These are phyloP conservation scores for Cornus controversa DNA, from an alignment of 148 eudicot genomes.

Conservation along the genomic window DNA sequence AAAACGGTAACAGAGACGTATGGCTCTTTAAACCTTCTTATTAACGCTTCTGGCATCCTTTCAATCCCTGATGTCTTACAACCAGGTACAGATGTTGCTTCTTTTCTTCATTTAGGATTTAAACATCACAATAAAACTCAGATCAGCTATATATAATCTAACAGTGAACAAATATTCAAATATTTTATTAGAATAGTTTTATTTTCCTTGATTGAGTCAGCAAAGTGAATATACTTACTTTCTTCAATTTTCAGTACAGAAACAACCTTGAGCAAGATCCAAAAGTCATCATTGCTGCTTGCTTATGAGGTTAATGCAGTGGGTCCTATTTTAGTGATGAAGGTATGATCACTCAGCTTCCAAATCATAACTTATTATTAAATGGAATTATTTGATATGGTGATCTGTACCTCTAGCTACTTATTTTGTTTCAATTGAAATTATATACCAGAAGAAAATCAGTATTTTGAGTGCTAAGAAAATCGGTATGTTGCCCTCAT, in stretches of 20 bases:
- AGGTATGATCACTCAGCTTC: constrained; percentile 42
- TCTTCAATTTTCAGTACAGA: constrained; percentile 51
- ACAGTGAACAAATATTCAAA: not conserved
- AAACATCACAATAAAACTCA: not conserved
- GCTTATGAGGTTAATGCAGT: constrained; percentile 92
- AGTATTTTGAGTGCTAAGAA: constrained; percentile 6
- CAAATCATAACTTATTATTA: not conserved
- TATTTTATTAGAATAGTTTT: not conserved
- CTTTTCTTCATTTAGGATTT: not conserved
- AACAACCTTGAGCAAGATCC: constrained; percentile 76
- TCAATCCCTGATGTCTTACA: constrained; percentile 73
- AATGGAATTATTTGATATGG: not conserved
- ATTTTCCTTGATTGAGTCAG: not conserved
- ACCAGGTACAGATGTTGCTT: constrained; percentile 59
- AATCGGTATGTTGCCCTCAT: not conserved
- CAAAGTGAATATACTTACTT: constrained; percentile 9
- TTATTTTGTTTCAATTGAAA: not conserved
- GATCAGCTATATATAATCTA: not conserved
- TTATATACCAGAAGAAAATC: not conserved
- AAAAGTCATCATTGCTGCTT: constrained; percentile 68
- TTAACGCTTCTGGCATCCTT: constrained; percentile 87
- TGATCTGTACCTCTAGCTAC: not conserved
- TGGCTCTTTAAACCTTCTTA: constrained; percentile 73
- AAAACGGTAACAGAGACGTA: constrained; percentile 55
- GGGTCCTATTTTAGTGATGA: constrained; percentile 79